phyloP scores from a whole-genome alignment of 192 early-diverging fungal genomes.

The Dissophora ornata region DNA sequence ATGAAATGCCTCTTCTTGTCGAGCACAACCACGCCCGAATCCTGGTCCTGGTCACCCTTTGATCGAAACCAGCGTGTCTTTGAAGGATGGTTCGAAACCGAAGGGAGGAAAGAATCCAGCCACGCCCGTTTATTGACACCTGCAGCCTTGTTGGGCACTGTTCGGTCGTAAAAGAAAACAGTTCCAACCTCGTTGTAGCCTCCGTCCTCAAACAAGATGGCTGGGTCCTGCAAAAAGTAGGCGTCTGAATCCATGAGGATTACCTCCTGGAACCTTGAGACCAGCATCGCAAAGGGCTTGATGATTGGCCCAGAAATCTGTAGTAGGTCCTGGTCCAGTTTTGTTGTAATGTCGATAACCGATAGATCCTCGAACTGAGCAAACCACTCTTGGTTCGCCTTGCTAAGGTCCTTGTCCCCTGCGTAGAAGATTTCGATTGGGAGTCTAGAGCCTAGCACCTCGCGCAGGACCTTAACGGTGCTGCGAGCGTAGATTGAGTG shows the following conservation, averaged over 20 bases:
- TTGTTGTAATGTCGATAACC: no score
- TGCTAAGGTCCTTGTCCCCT: slow-evolving; percentile 55
- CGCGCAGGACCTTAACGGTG: slow-evolving; percentile 50
- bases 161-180: slow-evolving; percentile 71
- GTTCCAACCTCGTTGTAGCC: slow-evolving; percentile 57
- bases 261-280: slow-evolving; percentile 63
- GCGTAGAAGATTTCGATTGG: slow-evolving; percentile 72
- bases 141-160: slow-evolving; percentile 28
- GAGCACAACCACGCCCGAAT: slow-evolving; percentile 68
- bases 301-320: slow-evolving; percentile 63
- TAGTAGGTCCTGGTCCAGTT: slow-evolving; percentile 48
- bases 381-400: slow-evolving; percentile 43
- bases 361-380: no score
- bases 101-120: slow-evolving; percentile 62
- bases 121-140: slow-evolving; percentile 46
- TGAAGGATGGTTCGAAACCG: slow-evolving; percentile 46
- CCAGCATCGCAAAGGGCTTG: slow-evolving; percentile 73
- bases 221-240: slow-evolving; percentile 67
- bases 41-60: slow-evolving; percentile 63
- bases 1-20: slow-evolving; percentile 62
- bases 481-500: slow-evolving; percentile 55
- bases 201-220: slow-evolving; percentile 59
- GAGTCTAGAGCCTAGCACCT: slow-evolving; percentile 55
- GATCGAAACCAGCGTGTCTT: slow-evolving; percentile 53
- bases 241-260: slow-evolving; percentile 79